phyloP scores from a whole-genome alignment of 2,329 filamentous ascomycete genomes.

The Calonectria pauciramosa region DNA sequence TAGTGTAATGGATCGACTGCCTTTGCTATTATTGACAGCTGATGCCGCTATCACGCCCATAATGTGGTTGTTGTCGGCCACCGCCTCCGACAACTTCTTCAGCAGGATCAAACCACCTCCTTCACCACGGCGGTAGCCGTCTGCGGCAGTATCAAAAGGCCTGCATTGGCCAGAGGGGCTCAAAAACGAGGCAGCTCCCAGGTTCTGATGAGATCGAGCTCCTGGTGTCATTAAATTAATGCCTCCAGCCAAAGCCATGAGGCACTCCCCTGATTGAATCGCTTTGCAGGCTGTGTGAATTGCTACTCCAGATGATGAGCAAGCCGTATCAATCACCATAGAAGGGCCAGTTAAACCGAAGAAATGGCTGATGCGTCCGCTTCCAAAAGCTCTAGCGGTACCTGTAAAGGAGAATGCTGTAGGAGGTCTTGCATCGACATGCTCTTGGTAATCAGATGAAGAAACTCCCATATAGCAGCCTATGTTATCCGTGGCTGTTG shows the following conservation, averaged over 20 bases:
- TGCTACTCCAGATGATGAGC: background rate
- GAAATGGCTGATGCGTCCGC: background rate
- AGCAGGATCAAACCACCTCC: background rate
- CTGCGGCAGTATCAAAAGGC: background rate
- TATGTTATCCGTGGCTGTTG: background rate
- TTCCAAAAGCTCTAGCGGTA: background rate
- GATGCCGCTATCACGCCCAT: background rate
- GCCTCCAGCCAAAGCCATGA: background rate
- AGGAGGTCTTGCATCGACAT: background rate
- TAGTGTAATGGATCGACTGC: background rate
- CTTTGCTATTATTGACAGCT: background rate
- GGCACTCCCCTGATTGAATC: background rate
- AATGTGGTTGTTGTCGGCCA: background rate
- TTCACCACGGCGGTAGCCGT: background rate
- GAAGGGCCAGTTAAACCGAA: background rate
- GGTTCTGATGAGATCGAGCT: background rate
- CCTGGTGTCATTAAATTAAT: background rate
- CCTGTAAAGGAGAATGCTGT: background rate
- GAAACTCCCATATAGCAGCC: background rate
- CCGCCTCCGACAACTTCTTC: background rate
- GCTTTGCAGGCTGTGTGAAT: background rate
- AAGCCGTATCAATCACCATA: background rate
- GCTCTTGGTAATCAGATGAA: background rate
- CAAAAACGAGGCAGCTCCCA: background rate
- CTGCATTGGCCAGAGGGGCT: background rate